Percentiles rank a stretch among this genome's conserved stretches.
phyloP scores from a whole-genome alignment of 495 filamentous ascomycete species.

The Podospora comata region DNA sequence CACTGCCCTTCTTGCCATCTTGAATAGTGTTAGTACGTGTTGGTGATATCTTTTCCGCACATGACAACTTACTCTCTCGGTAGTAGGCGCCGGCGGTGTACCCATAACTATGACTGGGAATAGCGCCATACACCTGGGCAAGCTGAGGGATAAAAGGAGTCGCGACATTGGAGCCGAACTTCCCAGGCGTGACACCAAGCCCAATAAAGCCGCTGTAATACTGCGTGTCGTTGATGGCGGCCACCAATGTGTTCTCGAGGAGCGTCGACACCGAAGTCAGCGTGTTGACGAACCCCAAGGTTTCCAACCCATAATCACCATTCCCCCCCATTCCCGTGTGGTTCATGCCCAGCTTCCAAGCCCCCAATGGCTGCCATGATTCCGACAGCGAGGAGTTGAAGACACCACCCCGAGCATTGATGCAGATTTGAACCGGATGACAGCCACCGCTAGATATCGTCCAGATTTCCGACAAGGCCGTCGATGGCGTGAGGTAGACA shows the following conservation, averaged over 20 bases:
- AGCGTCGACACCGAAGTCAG: conserved; percentile 40
- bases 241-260: conserved; percentile 49
- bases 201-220: conserved; percentile 60
- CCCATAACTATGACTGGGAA: conserved; percentile 62
- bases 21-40: conserved; percentile 26
- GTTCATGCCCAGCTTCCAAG: conserved; percentile 54
- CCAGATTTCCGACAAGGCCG: conserved; percentile 56
- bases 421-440: conserved; percentile 39
- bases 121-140: conserved; percentile 48
- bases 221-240: conserved; percentile 52
- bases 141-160: conserved; percentile 41
- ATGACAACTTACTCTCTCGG: conserved; percentile 37
- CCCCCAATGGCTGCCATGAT: conserved; percentile 55
- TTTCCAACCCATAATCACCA: conserved; percentile 61
- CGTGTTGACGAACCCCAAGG: conserved; percentile 44
- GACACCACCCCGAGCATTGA: conserved; percentile 49
- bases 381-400: conserved; percentile 51
- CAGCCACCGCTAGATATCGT: conserved; percentile 54
- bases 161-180: conserved; percentile 38
- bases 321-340: conserved; percentile 51
- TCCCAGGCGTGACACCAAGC: conserved; percentile 47
- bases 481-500: conserved; percentile 56
- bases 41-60: background rate
- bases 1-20: conserved; percentile 33
- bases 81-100: conserved; percentile 67